A percentile compares a stretch with the other conserved stretches of the same genome.
Evolutionary conservation across 257 asterid genomes (phyloP).

Genomic region (Primulina huaijiensis): DNA sequence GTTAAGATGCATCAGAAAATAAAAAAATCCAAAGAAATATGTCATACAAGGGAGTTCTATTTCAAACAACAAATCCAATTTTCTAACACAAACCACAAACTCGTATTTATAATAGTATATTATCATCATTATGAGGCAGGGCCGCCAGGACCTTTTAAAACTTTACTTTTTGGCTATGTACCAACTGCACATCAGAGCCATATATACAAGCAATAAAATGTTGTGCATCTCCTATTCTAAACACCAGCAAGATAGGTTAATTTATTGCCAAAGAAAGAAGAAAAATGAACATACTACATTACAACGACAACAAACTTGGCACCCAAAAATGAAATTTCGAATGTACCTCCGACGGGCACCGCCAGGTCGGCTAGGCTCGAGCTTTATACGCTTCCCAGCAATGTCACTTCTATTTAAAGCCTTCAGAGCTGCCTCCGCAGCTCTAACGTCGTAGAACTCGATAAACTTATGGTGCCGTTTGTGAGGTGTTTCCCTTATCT

Average conservation of each 20-base stretch:
- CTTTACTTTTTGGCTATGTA: background rate
- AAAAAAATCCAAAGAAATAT: background rate
- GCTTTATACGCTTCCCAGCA: slow-evolving; percentile 90
- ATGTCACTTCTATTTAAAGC: slow-evolving; percentile 86
- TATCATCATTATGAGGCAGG: background rate
- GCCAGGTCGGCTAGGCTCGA: slow-evolving; percentile 97
- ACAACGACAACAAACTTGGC: background rate
- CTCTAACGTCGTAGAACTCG: slow-evolving; percentile 90
- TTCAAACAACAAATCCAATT: background rate
- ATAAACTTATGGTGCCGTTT: slow-evolving; percentile 95
- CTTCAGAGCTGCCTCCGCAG: slow-evolving; percentile 95
- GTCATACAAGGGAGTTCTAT: background rate
- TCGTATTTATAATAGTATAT: background rate
- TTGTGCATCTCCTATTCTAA: background rate
- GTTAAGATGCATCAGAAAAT: background rate
- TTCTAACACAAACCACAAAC: background rate
- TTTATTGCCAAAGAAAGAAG: background rate
- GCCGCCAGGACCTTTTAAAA: background rate
- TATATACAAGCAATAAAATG: background rate
- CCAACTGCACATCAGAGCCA: background rate
- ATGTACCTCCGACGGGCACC: slow-evolving; percentile 89
- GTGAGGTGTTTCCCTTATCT: slow-evolving; percentile 97
- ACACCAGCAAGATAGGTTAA: background rate
- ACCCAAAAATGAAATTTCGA: background rate
- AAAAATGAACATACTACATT: slow-evolving; percentile 3